phyloP scores from a whole-genome alignment of 176 grass and related monocot species.

The Avena eriantha region DNA sequence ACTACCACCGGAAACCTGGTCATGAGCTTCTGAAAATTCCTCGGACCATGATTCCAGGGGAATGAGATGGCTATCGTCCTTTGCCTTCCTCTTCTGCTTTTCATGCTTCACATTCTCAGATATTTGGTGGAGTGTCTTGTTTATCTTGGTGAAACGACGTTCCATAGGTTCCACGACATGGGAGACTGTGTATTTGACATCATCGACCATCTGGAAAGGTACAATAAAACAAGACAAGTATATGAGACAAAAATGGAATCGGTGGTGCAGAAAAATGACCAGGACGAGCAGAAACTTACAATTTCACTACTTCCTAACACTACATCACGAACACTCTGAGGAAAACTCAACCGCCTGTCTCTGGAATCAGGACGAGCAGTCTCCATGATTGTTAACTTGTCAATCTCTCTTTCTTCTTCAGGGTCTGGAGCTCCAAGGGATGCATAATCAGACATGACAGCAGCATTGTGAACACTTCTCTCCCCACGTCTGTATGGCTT shows the following conservation, averaged over 20 bases:
- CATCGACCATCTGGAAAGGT: slow-evolving; percentile 86
- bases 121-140: slow-evolving; percentile 81
- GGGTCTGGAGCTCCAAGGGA: slow-evolving; percentile 86
- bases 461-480: slow-evolving; percentile 73
- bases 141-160: slow-evolving; percentile 77
- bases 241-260: slow-evolving; percentile 10
- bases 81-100: slow-evolving; percentile 84
- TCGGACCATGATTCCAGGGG: slow-evolving; percentile 74
- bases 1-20: slow-evolving; percentile 70
- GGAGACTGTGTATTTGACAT: slow-evolving; percentile 95
- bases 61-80: slow-evolving; percentile 86
- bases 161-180: slow-evolving; percentile 95
- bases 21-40: slow-evolving; percentile 80
- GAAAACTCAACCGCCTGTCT: slow-evolving; percentile 77
- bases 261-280: slow-evolving; percentile 12
- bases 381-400: slow-evolving; percentile 66
- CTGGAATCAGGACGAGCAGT: slow-evolving; percentile 55
- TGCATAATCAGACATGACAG: slow-evolving; percentile 98
- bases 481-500: slow-evolving; percentile 79
- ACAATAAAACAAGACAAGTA: slow-evolving; percentile 6
- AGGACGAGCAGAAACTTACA: slow-evolving; percentile 52
- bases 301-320: slow-evolving; percentile 95
- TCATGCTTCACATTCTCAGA: slow-evolving; percentile 95
- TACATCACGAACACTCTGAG: slow-evolving; percentile 90
- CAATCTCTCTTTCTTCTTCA: slow-evolving; percentile 82